phyloP scores from a whole-genome alignment of 2,329 filamentous ascomycete species.

The Xylariaceae sp. region DNA sequence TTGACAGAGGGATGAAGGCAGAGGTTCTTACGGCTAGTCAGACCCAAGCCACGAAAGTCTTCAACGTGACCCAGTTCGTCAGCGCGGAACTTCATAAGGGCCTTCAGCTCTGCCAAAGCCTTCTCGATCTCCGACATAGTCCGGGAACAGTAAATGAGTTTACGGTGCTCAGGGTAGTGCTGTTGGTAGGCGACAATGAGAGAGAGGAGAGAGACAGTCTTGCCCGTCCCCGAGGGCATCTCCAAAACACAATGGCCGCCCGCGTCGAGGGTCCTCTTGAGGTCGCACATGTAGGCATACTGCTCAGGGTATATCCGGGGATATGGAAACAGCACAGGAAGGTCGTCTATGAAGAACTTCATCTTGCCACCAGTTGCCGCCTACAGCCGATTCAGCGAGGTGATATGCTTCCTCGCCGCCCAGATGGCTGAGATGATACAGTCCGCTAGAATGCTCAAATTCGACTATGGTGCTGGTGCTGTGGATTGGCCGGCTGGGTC shows the following conservation, averaged over 20 bases:
- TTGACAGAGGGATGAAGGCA: conserved; percentile 96
- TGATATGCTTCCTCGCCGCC: background rate
- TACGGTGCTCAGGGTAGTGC: conserved; percentile 85
- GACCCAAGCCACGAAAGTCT: conserved; percentile 84
- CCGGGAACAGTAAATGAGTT: conserved; percentile 98
- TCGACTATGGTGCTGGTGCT: background rate
- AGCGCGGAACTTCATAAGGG: conserved; percentile 89
- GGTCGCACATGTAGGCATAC: conserved; percentile 79
- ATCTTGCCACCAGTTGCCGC: conserved; percentile 40
- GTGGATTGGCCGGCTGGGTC: background rate
- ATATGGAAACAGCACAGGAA: conserved; percentile 41
- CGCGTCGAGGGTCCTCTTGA: conserved; percentile 85
- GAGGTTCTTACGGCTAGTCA: conserved; percentile 95
- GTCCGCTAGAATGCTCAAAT: background rate
- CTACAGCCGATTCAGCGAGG: background rate
- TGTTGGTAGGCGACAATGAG: conserved; percentile 97
- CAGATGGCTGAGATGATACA: background rate
- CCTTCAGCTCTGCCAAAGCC: conserved; percentile 84
- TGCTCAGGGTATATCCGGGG: conserved; percentile 54
- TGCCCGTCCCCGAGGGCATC: conserved; percentile 98
- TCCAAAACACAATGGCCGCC: conserved; percentile 94
- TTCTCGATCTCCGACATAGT: conserved; percentile 99
- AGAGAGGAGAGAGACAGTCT: conserved; percentile 91
- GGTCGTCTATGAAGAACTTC: conserved; percentile 73
- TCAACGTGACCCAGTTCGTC: conserved; percentile 86